Evolutionary conservation across 2,329 filamentous ascomycete species (phyloP).

Genomic region (Karstenula rhodostoma): DNA sequence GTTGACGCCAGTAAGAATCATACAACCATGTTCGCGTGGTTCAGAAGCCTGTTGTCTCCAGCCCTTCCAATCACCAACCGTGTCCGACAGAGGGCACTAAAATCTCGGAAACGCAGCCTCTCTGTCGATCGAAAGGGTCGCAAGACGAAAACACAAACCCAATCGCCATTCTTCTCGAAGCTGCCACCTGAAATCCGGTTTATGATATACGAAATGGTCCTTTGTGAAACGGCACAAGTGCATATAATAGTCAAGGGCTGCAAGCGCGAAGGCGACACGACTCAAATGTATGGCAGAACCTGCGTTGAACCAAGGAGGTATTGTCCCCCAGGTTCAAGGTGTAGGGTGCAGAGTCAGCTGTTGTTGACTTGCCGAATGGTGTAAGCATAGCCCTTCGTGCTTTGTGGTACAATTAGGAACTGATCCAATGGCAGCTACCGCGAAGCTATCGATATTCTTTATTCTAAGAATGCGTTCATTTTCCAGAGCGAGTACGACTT

Average conservation of each 20-base stretch:
- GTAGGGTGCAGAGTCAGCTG: constrained; percentile 11
- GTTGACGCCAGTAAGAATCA: too few relatives aligned
- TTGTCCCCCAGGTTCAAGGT: not conserved
- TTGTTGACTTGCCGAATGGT: constrained; percentile 12
- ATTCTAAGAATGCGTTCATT: constrained; percentile 9
- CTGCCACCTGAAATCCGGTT: constrained; percentile 10
- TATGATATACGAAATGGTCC: constrained; percentile 16
- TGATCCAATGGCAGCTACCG: constrained; percentile 5
- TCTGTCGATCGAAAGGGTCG: not conserved
- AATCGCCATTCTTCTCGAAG: constrained; percentile 12
- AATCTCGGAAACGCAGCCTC: not conserved
- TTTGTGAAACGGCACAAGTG: constrained; percentile 13
- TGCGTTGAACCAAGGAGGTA: constrained; percentile 1
- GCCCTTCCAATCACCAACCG: not conserved
- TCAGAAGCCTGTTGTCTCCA: not conserved
- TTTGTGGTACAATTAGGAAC: not conserved
- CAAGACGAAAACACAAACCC: not conserved
- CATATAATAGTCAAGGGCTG: constrained; percentile 9
- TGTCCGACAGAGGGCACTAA: constrained; percentile 4
- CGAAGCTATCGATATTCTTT: constrained; percentile 17
- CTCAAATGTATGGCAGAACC: constrained; percentile 6
- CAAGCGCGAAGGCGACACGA: not conserved
- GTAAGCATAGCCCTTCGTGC: not conserved
- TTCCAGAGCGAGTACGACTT: constrained; percentile 3
- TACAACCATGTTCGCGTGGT: not conserved